Conservation (phyloP, 2,329 filamentous ascomycete species). For the Graphilbum sp. region DNA sequence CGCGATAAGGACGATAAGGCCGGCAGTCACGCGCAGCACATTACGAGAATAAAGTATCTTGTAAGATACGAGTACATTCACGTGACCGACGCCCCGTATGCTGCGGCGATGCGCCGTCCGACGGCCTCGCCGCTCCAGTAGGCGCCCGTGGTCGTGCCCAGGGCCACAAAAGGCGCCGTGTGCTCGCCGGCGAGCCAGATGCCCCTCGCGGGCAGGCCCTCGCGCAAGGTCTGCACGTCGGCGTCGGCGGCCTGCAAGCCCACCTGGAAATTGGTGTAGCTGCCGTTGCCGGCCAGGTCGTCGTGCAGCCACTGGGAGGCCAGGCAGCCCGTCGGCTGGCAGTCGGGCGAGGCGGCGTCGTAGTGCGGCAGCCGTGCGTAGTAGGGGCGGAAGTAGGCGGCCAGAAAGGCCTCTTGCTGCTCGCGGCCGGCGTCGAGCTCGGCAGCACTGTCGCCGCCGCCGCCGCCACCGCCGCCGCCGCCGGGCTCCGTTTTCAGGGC, state of each 20-base stretch:
- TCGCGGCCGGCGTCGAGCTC: slow-evolving; percentile 12
- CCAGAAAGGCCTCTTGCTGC: slow-evolving; percentile 33
- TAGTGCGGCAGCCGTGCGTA: slow-evolving; percentile 61
- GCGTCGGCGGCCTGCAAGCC: slow-evolving; percentile 53
- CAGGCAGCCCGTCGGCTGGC: slow-evolving; percentile 45
- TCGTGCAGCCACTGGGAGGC: slow-evolving; percentile 69
- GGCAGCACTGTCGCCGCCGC: not conserved
- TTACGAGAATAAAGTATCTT: too few species aligned
- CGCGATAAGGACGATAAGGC: too few species aligned
- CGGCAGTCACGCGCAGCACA: too few species aligned
- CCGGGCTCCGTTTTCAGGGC: slow-evolving; percentile 15
- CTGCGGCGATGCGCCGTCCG: slow-evolving; percentile 43
- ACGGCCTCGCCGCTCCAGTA: slow-evolving; percentile 83
- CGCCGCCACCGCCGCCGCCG: not conserved
- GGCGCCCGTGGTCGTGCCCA: slow-evolving; percentile 80
- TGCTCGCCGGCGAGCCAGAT: slow-evolving; percentile 86
- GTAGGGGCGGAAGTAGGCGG: slow-evolving; percentile 61
- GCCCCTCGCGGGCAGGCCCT: slow-evolving; percentile 46
- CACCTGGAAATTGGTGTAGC: slow-evolving; percentile 73
- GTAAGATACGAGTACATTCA: too few species aligned
- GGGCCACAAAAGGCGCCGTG: slow-evolving; percentile 73
- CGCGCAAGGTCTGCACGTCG: slow-evolving; percentile 50
- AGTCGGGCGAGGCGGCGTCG: slow-evolving; percentile 31
- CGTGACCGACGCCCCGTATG: too few species aligned
- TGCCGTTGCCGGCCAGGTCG: slow-evolving; percentile 63